Percentiles rank a stretch among this genome's conserved stretches.
Evolutionary conservation across 305 asterid genomes (phyloP).

Genomic region (Solanum aculeatissimum): DNA sequence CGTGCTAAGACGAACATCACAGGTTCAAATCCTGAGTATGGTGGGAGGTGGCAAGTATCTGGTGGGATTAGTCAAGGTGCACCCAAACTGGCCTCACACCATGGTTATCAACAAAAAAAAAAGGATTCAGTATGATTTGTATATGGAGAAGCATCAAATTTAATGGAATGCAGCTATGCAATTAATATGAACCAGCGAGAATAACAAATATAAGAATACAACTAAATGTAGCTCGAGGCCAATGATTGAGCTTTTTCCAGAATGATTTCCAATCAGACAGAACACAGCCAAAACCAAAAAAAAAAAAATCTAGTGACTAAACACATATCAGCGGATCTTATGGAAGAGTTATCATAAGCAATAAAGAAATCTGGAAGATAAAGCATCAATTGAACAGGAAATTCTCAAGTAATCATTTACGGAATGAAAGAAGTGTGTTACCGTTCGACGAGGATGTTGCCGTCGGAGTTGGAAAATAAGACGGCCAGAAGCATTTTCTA

Average conservation of each 20-base stretch:
- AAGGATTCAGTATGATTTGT: not conserved
- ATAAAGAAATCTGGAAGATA: not conserved
- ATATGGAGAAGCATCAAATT: not conserved
- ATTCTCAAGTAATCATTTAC: not conserved
- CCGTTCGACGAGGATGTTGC: slow-evolving; percentile 97
- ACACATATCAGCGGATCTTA: not conserved
- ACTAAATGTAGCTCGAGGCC: not conserved
- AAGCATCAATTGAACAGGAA: not conserved
- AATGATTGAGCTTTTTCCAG: not conserved
- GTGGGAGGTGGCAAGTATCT: not conserved
- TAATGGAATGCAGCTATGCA: not conserved
- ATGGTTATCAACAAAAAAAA: not conserved
- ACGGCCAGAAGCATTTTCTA: slow-evolving; percentile 83
- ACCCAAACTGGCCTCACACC: not conserved
- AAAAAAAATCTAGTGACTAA: not conserved
- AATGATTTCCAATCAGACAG: not conserved
- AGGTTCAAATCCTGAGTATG: no score
- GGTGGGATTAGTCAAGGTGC: not conserved
- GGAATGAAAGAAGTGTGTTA: slow-evolving; percentile 3
- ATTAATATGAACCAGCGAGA: not conserved
- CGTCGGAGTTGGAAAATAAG: slow-evolving; percentile 86
- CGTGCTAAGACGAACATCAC: not conserved
- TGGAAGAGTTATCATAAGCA: not conserved
- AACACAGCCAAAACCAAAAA: not conserved
- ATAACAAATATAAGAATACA: not conserved